Conservation (phyloP, 73 alveolate species). For the Stentor coeruleus region DNA sequence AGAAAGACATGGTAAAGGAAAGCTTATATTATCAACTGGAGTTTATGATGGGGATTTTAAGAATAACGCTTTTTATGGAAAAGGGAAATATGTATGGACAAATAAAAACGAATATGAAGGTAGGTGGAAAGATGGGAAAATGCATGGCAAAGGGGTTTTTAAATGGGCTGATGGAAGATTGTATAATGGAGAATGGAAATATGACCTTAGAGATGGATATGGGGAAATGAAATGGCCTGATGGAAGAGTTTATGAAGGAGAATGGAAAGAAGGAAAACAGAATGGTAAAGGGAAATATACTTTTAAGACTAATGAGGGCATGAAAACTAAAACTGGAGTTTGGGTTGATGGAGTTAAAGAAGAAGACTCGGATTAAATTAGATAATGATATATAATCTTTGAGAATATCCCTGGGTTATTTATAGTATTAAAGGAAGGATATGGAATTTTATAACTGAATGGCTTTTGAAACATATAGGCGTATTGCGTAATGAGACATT, state of each 20-base stretch:
- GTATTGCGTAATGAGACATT: no score
- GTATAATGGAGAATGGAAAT: not conserved
- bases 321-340: no score
- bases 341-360: no score
- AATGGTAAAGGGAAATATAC: not conserved
- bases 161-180: not conserved
- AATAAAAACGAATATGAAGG: not conserved
- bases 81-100: not conserved
- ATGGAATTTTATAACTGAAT: no score
- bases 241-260: constrained; percentile 16
- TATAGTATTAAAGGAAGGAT: no score
- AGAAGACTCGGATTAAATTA: no score
- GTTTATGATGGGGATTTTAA: constrained; percentile 9
- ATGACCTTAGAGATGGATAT: not conserved
- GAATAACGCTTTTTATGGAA: not conserved
- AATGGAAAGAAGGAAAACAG: not conserved
- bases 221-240: not conserved
- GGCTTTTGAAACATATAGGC: no score
- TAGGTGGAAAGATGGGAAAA: not conserved
- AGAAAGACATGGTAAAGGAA: not conserved
- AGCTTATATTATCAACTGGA: not conserved
- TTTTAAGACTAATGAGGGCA: no score
- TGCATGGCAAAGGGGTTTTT: constrained; percentile 12
- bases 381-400: no score
- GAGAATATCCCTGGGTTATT: no score